Percentiles rank a stretch among this genome's conserved stretches.
phyloP scores from a whole-genome alignment of 1,284 basidiomycete genomes.

The Rhodotorula sp. region DNA sequence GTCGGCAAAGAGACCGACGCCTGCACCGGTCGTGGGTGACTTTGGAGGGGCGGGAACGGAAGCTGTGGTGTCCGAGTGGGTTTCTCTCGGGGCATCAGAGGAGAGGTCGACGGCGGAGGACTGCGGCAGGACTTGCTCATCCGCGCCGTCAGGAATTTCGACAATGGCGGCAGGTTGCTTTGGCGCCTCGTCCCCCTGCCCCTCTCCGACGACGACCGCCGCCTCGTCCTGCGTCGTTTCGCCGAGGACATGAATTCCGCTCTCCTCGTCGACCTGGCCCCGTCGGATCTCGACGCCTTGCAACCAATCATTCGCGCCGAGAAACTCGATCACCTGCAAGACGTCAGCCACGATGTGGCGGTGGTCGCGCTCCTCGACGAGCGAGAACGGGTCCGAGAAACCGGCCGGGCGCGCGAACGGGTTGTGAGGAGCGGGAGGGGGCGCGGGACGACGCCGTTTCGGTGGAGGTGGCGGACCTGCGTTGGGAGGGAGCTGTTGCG shows the following conservation, averaged over 20 bases:
- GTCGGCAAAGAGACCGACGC: slow-evolving; percentile 2
- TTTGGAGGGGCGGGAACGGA: not conserved
- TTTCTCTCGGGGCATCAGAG: not conserved
- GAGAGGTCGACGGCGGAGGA: not conserved
- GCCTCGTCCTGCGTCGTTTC: not conserved
- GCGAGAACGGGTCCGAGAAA: slow-evolving; percentile 32
- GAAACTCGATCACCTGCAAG: slow-evolving; percentile 86
- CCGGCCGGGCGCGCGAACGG: slow-evolving; percentile 55
- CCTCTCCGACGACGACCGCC: not conserved
- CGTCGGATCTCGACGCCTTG: slow-evolving; percentile 73
- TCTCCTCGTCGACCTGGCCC: slow-evolving; percentile 69
- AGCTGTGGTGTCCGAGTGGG: too few species aligned
- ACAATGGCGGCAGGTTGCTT: not conserved
- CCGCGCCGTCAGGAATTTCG: not conserved
- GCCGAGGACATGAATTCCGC: slow-evolving; percentile 41
- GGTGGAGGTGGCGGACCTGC: slow-evolving; percentile 16
- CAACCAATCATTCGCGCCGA: slow-evolving; percentile 89
- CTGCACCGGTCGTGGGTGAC: not conserved
- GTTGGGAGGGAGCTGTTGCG: slow-evolving; percentile 20
- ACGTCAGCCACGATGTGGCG: slow-evolving; percentile 85
- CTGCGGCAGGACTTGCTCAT: not conserved
- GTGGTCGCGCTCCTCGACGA: slow-evolving; percentile 86
- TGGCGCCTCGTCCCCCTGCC: not conserved
- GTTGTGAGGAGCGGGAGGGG: slow-evolving; percentile 55
- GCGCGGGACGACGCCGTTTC: slow-evolving; percentile 32